phyloP scores from a whole-genome alignment of 257 asterid species.

The Solanum ahanhuiri region DNA sequence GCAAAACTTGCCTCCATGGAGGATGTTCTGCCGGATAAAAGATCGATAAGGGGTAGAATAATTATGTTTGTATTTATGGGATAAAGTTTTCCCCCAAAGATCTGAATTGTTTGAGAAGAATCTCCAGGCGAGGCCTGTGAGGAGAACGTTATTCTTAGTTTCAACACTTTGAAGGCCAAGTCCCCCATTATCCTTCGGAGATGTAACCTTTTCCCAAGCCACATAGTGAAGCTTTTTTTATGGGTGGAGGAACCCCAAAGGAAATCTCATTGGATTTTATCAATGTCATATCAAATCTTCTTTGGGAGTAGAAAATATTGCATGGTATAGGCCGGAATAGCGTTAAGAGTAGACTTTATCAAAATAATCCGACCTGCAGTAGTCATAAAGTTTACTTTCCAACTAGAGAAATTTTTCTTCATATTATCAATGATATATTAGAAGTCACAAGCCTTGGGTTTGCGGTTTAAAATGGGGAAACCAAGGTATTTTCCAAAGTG shows the following conservation, averaged over 20 bases:
- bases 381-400: not conserved
- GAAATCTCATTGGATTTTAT: too few relatives aligned
- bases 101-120: too few relatives aligned
- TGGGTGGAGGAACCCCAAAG: not conserved
- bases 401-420: not conserved
- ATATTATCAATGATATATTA: not conserved
- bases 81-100: not conserved
- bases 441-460: not conserved
- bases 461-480: not conserved
- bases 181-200: too few relatives aligned
- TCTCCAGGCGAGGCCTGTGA: not conserved
- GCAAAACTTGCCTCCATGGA: not conserved
- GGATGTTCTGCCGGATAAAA: not conserved
- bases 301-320: not conserved
- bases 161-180: not conserved
- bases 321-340: not conserved
- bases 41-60: not conserved
- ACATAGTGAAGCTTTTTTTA: not conserved
- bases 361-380: not conserved
- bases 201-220: not conserved
- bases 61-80: not conserved
- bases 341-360: not conserved
- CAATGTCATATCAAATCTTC: not conserved
- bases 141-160: not conserved
- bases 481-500: not conserved